Conservation (phyloP, 257 asterid genomes). For the Mentha longifolia region DNA sequence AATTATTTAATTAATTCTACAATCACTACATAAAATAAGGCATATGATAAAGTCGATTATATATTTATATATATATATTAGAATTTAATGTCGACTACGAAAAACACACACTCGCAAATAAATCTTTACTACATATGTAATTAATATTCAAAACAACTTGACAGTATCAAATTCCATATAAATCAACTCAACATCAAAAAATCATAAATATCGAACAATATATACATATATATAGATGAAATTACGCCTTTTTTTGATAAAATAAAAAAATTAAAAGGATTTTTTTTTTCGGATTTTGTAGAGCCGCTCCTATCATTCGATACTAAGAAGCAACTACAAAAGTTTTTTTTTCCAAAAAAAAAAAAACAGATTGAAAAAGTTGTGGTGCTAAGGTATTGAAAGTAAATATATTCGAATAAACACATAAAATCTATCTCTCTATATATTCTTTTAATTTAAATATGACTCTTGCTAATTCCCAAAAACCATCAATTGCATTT, state of each 20-base stretch:
- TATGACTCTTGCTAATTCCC: conserved; percentile 33
- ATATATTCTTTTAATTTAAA: not conserved
- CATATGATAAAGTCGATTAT: no score
- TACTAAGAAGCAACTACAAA: conserved; percentile 17
- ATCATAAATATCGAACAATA: conserved; percentile 2
- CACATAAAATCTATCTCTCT: not conserved
- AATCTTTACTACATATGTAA: not conserved
- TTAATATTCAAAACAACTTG: not conserved
- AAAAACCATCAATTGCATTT: conserved; percentile 21
- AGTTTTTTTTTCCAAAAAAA: not conserved
- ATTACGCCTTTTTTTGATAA: no score
- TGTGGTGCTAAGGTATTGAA: conserved; percentile 22
- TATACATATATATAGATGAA: not conserved
- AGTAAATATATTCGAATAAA: conserved; percentile 26
- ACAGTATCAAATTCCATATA: conserved; percentile 6
- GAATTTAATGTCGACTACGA: not conserved
- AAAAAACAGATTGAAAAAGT: not conserved
- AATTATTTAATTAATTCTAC: no score
- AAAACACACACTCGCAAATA: not conserved
- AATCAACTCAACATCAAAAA: not conserved
- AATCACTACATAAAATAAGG: no score
- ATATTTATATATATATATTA: no score
- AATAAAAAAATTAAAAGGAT: not conserved
- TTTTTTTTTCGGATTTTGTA: not conserved
- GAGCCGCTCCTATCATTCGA: conserved; percentile 2